phyloP scores from a whole-genome alignment of 306 rosid genomes.

The Erythrophleum fordii region DNA sequence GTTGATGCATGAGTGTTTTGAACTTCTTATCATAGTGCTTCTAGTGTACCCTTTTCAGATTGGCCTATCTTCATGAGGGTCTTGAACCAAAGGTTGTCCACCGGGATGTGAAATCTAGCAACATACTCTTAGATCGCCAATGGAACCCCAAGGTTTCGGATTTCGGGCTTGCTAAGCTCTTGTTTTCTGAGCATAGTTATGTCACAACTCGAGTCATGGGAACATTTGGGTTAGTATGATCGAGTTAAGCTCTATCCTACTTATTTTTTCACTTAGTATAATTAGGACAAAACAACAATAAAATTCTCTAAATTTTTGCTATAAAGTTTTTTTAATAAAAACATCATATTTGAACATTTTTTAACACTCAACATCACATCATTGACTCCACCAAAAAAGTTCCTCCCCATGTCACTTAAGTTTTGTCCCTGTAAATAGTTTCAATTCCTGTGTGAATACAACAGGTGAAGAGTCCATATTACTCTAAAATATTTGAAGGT shows the following conservation, averaged over 20 bases:
- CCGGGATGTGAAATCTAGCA: slow-evolving; percentile 92
- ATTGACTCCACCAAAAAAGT: background rate
- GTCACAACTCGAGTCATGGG: slow-evolving; percentile 99
- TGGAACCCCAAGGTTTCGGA: slow-evolving; percentile 96
- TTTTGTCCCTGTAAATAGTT: background rate
- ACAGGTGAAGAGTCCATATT: background rate
- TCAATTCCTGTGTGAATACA: background rate
- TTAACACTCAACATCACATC: background rate
- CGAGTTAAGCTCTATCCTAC: slow-evolving; percentile 11
- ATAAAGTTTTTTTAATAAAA: background rate
- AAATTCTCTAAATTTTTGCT: background rate
- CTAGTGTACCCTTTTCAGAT: slow-evolving; percentile 50
- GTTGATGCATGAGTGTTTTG: slow-evolving; percentile 28
- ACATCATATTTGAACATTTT: background rate
- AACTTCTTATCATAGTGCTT: slow-evolving; percentile 13
- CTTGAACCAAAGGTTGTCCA: slow-evolving; percentile 97
- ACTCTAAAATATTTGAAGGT: background rate
- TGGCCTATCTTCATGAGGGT: slow-evolving; percentile 99
- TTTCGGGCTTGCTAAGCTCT: slow-evolving; percentile 97
- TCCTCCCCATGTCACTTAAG: background rate
- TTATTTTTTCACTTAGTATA: background rate
- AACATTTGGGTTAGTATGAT: slow-evolving; percentile 90
- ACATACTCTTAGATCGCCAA: slow-evolving; percentile 87
- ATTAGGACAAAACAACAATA: background rate
- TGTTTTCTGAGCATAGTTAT: slow-evolving; percentile 82